phyloP scores from a whole-genome alignment of 306 rosid species.

The Dryas drummondii region DNA sequence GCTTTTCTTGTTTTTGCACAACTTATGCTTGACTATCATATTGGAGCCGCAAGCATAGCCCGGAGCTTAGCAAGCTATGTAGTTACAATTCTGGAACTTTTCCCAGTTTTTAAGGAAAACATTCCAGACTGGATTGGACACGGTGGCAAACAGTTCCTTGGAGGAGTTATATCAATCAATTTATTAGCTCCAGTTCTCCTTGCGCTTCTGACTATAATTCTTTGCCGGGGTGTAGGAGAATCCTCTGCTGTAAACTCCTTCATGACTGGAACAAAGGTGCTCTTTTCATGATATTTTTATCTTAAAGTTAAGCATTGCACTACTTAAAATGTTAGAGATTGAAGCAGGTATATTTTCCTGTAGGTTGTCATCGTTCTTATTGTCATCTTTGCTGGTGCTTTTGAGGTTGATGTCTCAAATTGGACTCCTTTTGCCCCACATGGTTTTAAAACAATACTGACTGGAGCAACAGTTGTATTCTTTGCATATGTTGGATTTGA shows the following conservation, averaged over 20 bases:
- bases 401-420: conserved; percentile 89
- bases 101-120: conserved; percentile 71
- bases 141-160: conserved; percentile 64
- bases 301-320: conserved; percentile 14
- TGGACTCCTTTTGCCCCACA: conserved; percentile 97
- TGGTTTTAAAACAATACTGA: conserved; percentile 64
- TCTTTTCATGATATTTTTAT: conserved; percentile 18
- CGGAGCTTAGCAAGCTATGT: conserved; percentile 87
- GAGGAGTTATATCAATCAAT: conserved; percentile 75
- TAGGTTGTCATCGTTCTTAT: conserved; percentile 76
- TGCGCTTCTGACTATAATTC: conserved; percentile 63
- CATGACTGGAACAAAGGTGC: conserved; percentile 89
- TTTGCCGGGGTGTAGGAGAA: conserved; percentile 80
- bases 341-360: conserved; percentile 31
- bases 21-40: conserved; percentile 94
- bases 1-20: conserved; percentile 94
- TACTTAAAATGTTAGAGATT: conserved; percentile 13
- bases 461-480: conserved; percentile 96
- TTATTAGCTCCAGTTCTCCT: conserved; percentile 83
- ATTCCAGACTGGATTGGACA: conserved; percentile 92
- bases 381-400: conserved; percentile 76
- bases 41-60: conserved; percentile 97
- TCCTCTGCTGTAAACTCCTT: conserved; percentile 75
- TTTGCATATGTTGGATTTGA: conserved; percentile 99
- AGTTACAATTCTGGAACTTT: conserved; percentile 66